phyloP scores from a whole-genome alignment of 495 filamentous ascomycete species.

The Xylaria longipes region DNA sequence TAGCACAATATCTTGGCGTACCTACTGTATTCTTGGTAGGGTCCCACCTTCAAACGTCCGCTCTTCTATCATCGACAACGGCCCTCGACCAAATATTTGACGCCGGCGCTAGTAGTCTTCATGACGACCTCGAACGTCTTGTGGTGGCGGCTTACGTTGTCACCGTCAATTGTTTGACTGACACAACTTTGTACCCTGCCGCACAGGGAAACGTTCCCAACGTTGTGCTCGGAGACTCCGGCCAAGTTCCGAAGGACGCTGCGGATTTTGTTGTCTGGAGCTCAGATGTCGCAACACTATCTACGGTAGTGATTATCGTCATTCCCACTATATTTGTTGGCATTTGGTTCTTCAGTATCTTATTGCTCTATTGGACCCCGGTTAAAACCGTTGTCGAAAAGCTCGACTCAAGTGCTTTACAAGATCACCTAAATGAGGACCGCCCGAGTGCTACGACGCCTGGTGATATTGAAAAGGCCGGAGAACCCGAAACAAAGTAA shows the following conservation, averaged over 20 bases:
- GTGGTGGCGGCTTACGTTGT: slow-evolving; percentile 41
- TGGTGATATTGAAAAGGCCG: not conserved
- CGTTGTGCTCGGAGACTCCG: slow-evolving; percentile 25
- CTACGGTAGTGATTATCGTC: slow-evolving; percentile 39
- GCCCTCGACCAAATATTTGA: slow-evolving; percentile 36
- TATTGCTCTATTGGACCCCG: not conserved
- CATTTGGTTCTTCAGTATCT: slow-evolving; percentile 27
- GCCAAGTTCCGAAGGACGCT: slow-evolving; percentile 26
- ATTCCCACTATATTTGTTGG: slow-evolving; percentile 37
- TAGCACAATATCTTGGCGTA: slow-evolving; percentile 28
- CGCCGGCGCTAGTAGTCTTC: slow-evolving; percentile 38
- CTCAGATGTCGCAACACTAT: slow-evolving; percentile 41
- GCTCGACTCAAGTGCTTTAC: not conserved
- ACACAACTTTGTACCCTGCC: slow-evolving; percentile 38
- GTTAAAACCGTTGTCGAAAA: not conserved
- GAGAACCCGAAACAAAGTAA: not conserved
- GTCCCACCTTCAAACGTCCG: slow-evolving; percentile 34
- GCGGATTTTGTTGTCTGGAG: slow-evolving; percentile 47
- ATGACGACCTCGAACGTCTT: slow-evolving; percentile 41
- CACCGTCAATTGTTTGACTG: slow-evolving; percentile 41
- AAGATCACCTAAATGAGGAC: not conserved
- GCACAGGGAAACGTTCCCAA: slow-evolving; percentile 24
- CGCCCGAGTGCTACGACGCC: not conserved
- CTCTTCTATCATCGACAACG: slow-evolving; percentile 40
- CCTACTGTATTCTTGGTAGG: slow-evolving; percentile 39